Evolutionary conservation across 2,329 filamentous ascomycete genomes (phyloP).

Genomic region (Cladosporium sp.): DNA sequence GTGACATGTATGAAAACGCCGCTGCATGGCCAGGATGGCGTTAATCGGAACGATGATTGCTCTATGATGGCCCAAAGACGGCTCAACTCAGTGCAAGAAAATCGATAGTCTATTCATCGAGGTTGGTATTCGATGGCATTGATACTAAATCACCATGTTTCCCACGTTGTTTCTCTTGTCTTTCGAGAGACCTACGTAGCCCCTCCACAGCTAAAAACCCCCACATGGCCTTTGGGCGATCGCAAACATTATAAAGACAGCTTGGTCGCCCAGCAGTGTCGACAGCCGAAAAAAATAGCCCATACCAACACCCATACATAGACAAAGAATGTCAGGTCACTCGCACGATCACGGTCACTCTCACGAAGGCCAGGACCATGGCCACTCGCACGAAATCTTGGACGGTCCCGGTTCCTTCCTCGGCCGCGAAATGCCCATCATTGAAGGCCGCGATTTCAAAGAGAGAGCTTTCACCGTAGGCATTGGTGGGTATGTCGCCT

Average conservation of each 20-base stretch:
- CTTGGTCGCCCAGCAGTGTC: not conserved
- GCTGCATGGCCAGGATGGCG: too few species aligned
- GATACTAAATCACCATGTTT: too few species aligned
- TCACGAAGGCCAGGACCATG: constrained; percentile 63
- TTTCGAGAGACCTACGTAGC: too few species aligned
- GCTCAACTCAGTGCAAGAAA: too few species aligned
- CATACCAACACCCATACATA: not conserved
- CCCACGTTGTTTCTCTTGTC: too few species aligned
- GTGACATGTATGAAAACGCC: too few species aligned
- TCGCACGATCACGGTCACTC: constrained; percentile 48
- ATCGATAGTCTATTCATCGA: too few species aligned
- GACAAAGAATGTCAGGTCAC: constrained; percentile 20
- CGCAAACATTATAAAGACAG: constrained; percentile 2
- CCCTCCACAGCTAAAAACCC: not conserved
- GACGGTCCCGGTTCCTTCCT: constrained; percentile 88
- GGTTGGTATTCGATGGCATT: too few species aligned
- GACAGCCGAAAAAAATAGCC: not conserved
- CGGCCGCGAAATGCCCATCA: constrained; percentile 86
- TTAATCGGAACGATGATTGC: too few species aligned
- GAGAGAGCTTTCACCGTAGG: constrained; percentile 92
- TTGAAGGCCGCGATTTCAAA: constrained; percentile 80
- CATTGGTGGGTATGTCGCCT: constrained; percentile 82
- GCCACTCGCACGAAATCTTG: constrained; percentile 93
- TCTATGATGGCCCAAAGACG: too few species aligned
- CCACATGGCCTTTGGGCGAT: not conserved